Conservation (phyloP, 495 filamentous ascomycete genomes). For the Aspergillus cristatus region DNA sequence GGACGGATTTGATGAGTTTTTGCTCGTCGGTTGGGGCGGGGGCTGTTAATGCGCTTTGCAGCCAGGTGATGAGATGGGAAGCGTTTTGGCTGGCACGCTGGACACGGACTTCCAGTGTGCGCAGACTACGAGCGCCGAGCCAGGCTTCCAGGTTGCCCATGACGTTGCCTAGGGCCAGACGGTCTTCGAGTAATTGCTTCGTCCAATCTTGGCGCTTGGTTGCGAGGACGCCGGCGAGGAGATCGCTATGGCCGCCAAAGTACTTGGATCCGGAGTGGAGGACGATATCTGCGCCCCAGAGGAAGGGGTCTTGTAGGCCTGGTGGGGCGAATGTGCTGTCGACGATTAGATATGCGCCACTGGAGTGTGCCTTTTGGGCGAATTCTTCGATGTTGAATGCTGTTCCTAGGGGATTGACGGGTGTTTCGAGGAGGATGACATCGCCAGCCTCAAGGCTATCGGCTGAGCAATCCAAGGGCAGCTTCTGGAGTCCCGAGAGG, state of each 20-base stretch:
- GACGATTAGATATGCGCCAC: slow-evolving; percentile 60
- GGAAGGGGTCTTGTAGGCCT: slow-evolving; percentile 69
- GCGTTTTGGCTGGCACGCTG: slow-evolving; percentile 55
- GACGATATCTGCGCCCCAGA: slow-evolving; percentile 63
- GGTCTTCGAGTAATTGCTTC: slow-evolving; percentile 44
- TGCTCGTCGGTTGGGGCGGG: slow-evolving; percentile 15
- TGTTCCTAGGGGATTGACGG: slow-evolving; percentile 70
- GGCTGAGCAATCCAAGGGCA: slow-evolving; percentile 46
- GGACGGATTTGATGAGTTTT: slow-evolving; percentile 32
- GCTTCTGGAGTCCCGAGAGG: slow-evolving; percentile 52
- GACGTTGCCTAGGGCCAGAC: slow-evolving; percentile 58
- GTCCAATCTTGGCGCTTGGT: slow-evolving; percentile 43
- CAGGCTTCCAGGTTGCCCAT: slow-evolving; percentile 79
- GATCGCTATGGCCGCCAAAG: slow-evolving; percentile 77
- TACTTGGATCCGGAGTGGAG: slow-evolving; percentile 88
- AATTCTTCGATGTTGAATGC: slow-evolving; percentile 54
- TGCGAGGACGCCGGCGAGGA: slow-evolving; percentile 71
- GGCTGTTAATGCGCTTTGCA: slow-evolving; percentile 35
- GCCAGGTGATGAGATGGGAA: slow-evolving; percentile 55
- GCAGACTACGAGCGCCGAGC: slow-evolving; percentile 68
- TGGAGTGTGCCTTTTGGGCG: slow-evolving; percentile 53
- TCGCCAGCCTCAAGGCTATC: slow-evolving; percentile 55
- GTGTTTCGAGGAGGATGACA: slow-evolving; percentile 76
- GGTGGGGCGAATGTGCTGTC: slow-evolving; percentile 84
- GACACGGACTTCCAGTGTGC: slow-evolving; percentile 71